phyloP scores from a whole-genome alignment of 805 yeast species.

The Hanseniaspora jakobsenii region DNA sequence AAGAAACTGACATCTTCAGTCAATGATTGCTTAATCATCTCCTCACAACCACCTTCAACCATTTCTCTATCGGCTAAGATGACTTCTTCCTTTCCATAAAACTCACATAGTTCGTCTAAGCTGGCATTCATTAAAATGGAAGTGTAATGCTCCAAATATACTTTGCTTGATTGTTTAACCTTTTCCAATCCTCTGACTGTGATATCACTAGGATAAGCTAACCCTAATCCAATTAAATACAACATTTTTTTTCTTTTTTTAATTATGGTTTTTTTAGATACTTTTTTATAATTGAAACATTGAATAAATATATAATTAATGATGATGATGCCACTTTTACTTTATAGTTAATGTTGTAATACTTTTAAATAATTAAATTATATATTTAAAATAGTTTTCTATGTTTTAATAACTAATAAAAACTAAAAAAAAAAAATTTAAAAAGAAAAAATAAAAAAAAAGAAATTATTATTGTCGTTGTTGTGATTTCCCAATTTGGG shows the following conservation, averaged over 20 bases:
- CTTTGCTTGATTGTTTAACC: slow-evolving; percentile 71
- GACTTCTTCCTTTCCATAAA: slow-evolving; percentile 66
- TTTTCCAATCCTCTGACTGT: slow-evolving; percentile 88
- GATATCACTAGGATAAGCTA: slow-evolving; percentile 78
- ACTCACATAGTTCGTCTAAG: slow-evolving; percentile 57
- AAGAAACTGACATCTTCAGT: slow-evolving; percentile 79
- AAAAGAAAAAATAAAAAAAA: slow-evolving; percentile 2
- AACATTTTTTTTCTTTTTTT: slow-evolving; percentile 40
- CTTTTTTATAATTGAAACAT: background rate
- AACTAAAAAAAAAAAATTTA: background rate
- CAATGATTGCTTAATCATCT: slow-evolving; percentile 64
- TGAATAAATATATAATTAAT: too few species aligned
- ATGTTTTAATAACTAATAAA: background rate
- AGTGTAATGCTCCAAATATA: slow-evolving; percentile 92
- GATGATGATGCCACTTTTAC: too few species aligned
- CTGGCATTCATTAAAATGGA: slow-evolving; percentile 91
- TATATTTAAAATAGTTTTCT: background rate
- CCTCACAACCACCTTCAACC: slow-evolving; percentile 81
- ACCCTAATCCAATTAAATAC: slow-evolving; percentile 82
- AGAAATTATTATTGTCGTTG: background rate
- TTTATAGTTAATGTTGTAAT: too few species aligned
- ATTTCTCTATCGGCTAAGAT: slow-evolving; percentile 87
- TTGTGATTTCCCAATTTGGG: background rate
- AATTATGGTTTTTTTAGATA: background rate
- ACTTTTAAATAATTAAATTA: background rate